Evolutionary conservation across 768 basidiomycete genomes (phyloP), one percentile per base, ranked within the genome.

Genomic region (Leccinum sublutescens): DNA sequence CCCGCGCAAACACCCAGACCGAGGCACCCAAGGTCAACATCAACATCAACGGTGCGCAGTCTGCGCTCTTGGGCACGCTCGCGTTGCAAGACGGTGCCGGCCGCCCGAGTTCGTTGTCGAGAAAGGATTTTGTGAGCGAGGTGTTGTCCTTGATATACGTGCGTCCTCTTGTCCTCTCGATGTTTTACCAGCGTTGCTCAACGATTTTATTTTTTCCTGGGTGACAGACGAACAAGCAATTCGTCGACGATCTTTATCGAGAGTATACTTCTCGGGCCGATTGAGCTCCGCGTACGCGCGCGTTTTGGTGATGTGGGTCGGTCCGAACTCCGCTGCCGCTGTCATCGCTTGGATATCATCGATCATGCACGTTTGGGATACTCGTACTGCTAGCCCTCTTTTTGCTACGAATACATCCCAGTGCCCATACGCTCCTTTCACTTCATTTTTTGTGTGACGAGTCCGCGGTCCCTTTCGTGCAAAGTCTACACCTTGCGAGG

Each of bases 141-240:
- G 74, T 87, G 59, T 70, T 87, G 69, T 80, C 78, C 34, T 77
- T 87, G 62, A 81, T 88, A 62, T 83, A 86, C 68, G 86, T 87
- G 55, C 62, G 84, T 77, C 40, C 1, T 4, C 7, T 45, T 19
- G 5, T 34, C 4, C 15, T 31, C 14, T 53, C 4, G 14, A 17
- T 61, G 27, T 8, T 33, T 5, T 5, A 2, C 15, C 8, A 38
- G 6, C 36, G 25, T 43, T 34, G 17, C 49, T 40, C 57, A 49
- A 33, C 48, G 25, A 36, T 25, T 2, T 21, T 27, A 7, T 50
- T 10, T 29, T 50, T 10, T 33, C 15, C 19, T 21, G 34, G 15
- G 33, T 25, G 40, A 27, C 64, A 89, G 88, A 87, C 81, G 55
- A 84, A 89, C 75, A 78, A 82, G 63, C 72, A 77, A 15, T 90